Conservation (phyloP, 306 rosid genomes). For the Sechiopsis laciniata region DNA sequence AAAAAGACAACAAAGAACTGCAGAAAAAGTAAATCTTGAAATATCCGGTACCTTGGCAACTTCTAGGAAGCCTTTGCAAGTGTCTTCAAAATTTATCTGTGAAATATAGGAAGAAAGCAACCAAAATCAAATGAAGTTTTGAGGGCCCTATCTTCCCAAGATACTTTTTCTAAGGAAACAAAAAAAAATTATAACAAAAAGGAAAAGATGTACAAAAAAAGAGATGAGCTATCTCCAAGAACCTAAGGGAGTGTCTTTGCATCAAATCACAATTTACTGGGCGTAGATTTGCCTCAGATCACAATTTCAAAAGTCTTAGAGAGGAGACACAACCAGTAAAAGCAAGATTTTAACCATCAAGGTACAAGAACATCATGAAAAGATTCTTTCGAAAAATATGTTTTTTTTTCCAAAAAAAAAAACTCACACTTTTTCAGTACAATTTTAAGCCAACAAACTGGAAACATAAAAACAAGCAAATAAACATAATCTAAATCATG, state of each 20-base stretch:
- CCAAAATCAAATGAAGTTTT: slow-evolving; percentile 17
- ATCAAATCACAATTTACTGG: not conserved
- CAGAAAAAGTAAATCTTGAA: slow-evolving; percentile 7
- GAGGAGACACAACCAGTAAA: not conserved
- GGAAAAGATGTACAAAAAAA: not conserved
- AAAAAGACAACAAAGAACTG: not conserved
- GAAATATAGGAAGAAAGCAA: slow-evolving; percentile 23
- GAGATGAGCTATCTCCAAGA: not conserved
- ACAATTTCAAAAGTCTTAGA: not conserved
- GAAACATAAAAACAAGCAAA: no score
- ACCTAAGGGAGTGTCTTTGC: not conserved
- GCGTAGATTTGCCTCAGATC: not conserved
- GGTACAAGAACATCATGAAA: not conserved
- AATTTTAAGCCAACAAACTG: not conserved
- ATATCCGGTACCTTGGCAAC: slow-evolving; percentile 73
- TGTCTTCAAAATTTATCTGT: slow-evolving; percentile 95
- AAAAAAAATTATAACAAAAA: not conserved
- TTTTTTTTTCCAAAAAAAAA: not conserved
- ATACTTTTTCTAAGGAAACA: not conserved
- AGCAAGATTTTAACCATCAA: not conserved
- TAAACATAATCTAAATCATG: not conserved
- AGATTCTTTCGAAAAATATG: not conserved
- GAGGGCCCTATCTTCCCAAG: not conserved
- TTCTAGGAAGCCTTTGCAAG: slow-evolving; percentile 94
- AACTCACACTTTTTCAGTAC: not conserved